These are phyloP conservation scores for Eleusine indica DNA, from an alignment of 176 grass and related monocot genomes.

Conservation along the genomic window DNA sequence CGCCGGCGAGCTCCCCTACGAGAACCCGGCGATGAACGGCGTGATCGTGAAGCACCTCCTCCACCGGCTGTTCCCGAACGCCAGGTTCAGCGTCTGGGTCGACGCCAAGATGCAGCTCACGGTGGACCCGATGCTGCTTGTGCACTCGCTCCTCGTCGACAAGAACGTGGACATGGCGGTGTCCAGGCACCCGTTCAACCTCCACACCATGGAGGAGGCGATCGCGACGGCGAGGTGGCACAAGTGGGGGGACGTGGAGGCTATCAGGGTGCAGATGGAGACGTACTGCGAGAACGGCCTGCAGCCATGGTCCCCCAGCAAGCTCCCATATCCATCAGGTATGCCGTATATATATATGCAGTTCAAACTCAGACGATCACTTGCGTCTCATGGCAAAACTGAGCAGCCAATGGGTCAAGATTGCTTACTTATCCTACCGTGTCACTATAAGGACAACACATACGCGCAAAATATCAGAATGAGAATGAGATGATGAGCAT, in stretches of 20 bases:
- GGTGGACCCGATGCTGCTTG: slow-evolving; percentile 77
- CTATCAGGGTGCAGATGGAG: slow-evolving; percentile 87
- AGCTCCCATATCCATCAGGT: slow-evolving; percentile 85
- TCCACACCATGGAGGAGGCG: slow-evolving; percentile 91
- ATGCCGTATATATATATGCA: not conserved
- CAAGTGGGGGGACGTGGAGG: slow-evolving; percentile 68
- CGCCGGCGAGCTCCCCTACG: slow-evolving; percentile 43
- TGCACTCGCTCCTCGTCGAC: slow-evolving; percentile 53
- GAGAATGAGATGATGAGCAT: not conserved
- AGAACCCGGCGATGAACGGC: slow-evolving; percentile 76
- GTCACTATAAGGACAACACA: not conserved
- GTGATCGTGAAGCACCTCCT: slow-evolving; percentile 64
- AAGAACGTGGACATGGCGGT: slow-evolving; percentile 62
- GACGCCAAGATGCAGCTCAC: slow-evolving; percentile 93
- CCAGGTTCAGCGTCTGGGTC: slow-evolving; percentile 81
- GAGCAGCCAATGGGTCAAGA: not conserved
- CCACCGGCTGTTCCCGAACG: slow-evolving; percentile 87
- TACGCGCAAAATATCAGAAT: not conserved
- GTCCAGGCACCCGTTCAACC: slow-evolving; percentile 76
- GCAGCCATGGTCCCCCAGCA: slow-evolving; percentile 80
- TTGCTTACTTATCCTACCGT: not conserved
- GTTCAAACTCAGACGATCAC: not conserved
- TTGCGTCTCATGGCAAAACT: not conserved
- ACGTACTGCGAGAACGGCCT: slow-evolving; percentile 74
- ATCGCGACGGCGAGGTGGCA: slow-evolving; percentile 86